These are phyloP conservation scores for Mimosa bimucronata DNA, from an alignment of 306 rosid genomes.

Conservation along the genomic window DNA sequence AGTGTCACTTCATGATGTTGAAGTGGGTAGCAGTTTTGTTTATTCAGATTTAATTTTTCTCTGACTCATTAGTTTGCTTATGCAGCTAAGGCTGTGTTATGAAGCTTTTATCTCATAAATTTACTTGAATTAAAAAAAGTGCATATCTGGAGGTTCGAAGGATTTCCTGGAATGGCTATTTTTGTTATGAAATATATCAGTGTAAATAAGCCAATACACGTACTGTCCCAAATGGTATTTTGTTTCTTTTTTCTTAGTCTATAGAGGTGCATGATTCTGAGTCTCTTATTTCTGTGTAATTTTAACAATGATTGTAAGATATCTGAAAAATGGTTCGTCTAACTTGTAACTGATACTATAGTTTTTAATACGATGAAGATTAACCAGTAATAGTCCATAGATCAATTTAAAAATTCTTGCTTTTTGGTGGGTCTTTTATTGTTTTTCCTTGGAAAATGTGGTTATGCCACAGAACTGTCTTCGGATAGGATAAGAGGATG, in stretches of 20 bases:
- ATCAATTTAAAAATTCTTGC: slow-evolving; percentile 13
- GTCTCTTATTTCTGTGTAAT: slow-evolving; percentile 18
- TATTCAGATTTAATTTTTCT: neutral
- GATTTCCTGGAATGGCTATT: slow-evolving; percentile 12
- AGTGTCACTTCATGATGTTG: slow-evolving; percentile 86
- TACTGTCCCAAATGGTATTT: slow-evolving; percentile 17
- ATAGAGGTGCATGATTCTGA: slow-evolving; percentile 9
- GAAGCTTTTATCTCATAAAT: slow-evolving; percentile 11
- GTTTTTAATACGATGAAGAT: neutral
- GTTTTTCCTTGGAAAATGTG: slow-evolving; percentile 22
- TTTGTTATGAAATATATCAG: slow-evolving; percentile 13
- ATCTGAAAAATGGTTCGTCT: slow-evolving; percentile 29
- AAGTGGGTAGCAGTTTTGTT: slow-evolving; percentile 59
- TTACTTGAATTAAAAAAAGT: slow-evolving; percentile 2
- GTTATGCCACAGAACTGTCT: slow-evolving; percentile 20
- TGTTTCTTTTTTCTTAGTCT: slow-evolving; percentile 6
- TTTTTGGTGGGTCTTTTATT: slow-evolving; percentile 27
- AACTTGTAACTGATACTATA: slow-evolving; percentile 19
- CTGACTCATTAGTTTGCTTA: neutral
- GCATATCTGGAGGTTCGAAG: slow-evolving; percentile 16
- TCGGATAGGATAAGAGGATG: slow-evolving; percentile 15
- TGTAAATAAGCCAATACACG: slow-evolving; percentile 17
- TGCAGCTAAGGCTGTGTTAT: slow-evolving; percentile 8
- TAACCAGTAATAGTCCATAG: too few species aligned
- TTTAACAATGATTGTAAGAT: slow-evolving; percentile 23